phyloP scores from a whole-genome alignment of 257 asterid species.

The Solanum bukasovii region DNA sequence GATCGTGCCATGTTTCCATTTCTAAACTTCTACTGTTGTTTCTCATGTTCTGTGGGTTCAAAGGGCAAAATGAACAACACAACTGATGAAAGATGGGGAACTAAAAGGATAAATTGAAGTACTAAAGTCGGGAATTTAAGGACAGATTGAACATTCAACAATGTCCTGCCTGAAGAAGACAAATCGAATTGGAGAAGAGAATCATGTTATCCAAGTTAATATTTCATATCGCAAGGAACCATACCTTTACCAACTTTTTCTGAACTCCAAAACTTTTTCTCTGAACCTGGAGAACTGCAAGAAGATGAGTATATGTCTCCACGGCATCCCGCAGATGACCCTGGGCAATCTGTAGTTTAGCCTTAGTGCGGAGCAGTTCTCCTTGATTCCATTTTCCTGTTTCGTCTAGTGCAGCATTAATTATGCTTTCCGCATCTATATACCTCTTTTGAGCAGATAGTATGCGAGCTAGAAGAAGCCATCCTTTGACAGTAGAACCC shows the following conservation, averaged over 20 bases:
- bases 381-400: constrained; percentile 92
- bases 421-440: constrained; percentile 57
- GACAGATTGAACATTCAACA: not conserved
- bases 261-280: constrained; percentile 43
- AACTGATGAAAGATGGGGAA: not conserved
- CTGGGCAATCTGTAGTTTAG: constrained; percentile 69
- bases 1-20: constrained; percentile 91
- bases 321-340: constrained; percentile 47
- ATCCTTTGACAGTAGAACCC: constrained; percentile 51
- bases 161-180: not conserved
- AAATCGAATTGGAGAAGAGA: not conserved
- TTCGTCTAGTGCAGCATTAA: constrained; percentile 83
- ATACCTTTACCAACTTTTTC: constrained; percentile 44
- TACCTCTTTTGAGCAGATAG: constrained; percentile 78
- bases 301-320: constrained; percentile 66
- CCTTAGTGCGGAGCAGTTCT: constrained; percentile 59
- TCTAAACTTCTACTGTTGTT: constrained; percentile 35
- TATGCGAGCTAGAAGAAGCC: constrained; percentile 86
- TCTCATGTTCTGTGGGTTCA: constrained; percentile 36
- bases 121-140: not conserved
- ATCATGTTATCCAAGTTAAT: not conserved
- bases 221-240: not conserved
- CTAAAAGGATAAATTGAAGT: not conserved
- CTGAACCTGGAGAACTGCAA: constrained; percentile 84
- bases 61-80: not conserved